Evolutionary conservation across 2,329 filamentous ascomycete genomes (phyloP), one percentile per base, ranked within the genome.

Genomic region (Lasiodiplodia theobromae): DNA sequence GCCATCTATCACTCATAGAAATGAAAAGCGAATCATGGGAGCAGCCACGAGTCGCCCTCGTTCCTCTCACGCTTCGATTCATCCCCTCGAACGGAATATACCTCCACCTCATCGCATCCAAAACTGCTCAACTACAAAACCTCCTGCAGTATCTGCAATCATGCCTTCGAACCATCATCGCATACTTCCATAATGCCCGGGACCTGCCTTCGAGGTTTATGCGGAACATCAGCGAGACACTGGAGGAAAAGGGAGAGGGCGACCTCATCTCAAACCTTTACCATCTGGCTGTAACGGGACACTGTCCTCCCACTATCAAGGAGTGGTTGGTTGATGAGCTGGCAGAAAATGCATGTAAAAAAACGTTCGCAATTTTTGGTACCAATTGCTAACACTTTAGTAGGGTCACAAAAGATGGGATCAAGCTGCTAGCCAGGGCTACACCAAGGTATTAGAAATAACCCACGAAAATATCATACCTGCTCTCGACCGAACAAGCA

Each of bases 351-450:
- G 92, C 94, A 83, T 75, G 87, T 78, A 10, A 34, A 34, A 34
- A 18, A 14, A 25, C 31, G 37, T 54, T 12, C 21, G 7, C 5
- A 3, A 14, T 54, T 40, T 65, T 1, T 28, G 62, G 8, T 10
- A 14, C 25, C 37, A 23, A 34, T 28, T 47, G 53, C 23, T 25
- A 11, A 53, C 60, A 56, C 60, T 52, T 40, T 5, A n/a, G 38
- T 40, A 96, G 91, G 94, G 94, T 0, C 92, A 97, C 74, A 97
- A 97, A 80, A 86, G 96, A 60, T 99, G 96, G 96, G 94, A 98
- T 71, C 96, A 95, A 75, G 91, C 92, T 6, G 91, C 96, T 2
- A 86, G 88, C 1, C 88, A 89, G 4, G 93, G 94, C 0, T 90
- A 97, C 23, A 89, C 92, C 69, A 91, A 89, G 66, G 85, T 98